Percentiles rank a stretch among this genome's conserved stretches.
phyloP scores from a whole-genome alignment of 768 basidiomycete species.

The Suillus bovinus region DNA sequence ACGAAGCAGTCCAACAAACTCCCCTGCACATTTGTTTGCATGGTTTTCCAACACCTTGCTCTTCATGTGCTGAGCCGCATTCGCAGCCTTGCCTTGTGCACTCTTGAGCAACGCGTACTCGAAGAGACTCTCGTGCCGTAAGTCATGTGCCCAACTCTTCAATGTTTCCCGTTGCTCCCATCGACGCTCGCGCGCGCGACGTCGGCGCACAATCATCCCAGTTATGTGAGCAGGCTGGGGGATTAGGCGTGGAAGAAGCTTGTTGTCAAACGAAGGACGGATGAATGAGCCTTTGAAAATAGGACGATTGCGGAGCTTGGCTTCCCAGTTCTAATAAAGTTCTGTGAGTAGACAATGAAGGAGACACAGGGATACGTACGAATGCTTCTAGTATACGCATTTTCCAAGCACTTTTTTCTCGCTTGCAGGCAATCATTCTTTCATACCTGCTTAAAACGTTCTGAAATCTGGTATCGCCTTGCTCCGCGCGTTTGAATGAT shows the following conservation, averaged over 20 bases:
- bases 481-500: conserved; percentile 50
- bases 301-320: conserved; percentile 55
- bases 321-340: conserved; percentile 51
- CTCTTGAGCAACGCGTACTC: conserved; percentile 29
- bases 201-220: conserved; percentile 62
- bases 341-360: background rate
- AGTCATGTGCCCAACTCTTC: conserved; percentile 33
- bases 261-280: conserved; percentile 62
- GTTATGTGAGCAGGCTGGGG: conserved; percentile 77
- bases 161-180: conserved; percentile 36
- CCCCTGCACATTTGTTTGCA: background rate
- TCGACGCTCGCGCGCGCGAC: conserved; percentile 46
- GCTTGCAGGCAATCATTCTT: conserved; percentile 50
- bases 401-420: conserved; percentile 50
- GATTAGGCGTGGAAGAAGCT: conserved; percentile 74
- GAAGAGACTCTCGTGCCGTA: conserved; percentile 39
- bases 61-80: background rate
- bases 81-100: background rate
- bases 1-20: background rate
- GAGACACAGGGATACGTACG: conserved; percentile 37
- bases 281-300: conserved; percentile 72
- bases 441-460: conserved; percentile 58
- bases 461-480: conserved; percentile 50
- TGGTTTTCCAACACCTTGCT: background rate
- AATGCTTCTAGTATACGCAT: conserved; percentile 49